Evolutionary conservation across 2,329 filamentous ascomycete genomes (phyloP).

Genomic region (Sclerotinia trifoliorum): DNA sequence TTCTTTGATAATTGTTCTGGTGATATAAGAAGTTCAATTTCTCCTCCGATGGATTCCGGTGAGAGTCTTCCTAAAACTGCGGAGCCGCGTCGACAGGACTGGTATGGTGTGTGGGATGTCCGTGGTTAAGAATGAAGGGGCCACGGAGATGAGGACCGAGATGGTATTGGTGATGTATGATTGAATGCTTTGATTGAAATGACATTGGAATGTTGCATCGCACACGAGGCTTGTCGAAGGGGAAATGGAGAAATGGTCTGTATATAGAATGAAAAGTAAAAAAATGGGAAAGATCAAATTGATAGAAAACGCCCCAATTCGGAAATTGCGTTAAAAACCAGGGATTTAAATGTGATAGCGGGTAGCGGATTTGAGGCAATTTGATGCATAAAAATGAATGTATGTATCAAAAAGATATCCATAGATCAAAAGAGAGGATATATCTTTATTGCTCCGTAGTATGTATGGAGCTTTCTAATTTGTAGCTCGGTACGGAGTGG

Average conservation of each 20-base stretch:
- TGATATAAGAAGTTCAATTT: neutral
- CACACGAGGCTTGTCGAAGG: neutral
- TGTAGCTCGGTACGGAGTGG: neutral
- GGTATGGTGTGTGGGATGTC: neutral
- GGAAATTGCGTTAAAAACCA: slow-evolving; percentile 9
- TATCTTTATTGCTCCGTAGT: neutral
- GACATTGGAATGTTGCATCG: neutral
- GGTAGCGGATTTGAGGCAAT: neutral
- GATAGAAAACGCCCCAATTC: neutral
- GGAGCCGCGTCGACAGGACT: neutral
- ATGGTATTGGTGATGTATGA: neutral
- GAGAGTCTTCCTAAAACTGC: neutral
- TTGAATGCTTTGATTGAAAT: neutral
- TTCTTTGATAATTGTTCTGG: neutral
- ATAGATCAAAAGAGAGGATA: neutral
- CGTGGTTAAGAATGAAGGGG: neutral
- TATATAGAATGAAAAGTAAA: slow-evolving; percentile 4
- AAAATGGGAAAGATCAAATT: slow-evolving; percentile 2
- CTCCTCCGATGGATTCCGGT: neutral
- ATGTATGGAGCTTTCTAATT: neutral
- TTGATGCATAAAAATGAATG: neutral
- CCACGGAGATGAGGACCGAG: neutral
- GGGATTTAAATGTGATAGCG: neutral
- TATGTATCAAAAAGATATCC: neutral
- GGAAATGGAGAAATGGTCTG: neutral